Evolutionary conservation across 1,284 basidiomycete species (phyloP).

Genomic region (Ustilago curta): DNA sequence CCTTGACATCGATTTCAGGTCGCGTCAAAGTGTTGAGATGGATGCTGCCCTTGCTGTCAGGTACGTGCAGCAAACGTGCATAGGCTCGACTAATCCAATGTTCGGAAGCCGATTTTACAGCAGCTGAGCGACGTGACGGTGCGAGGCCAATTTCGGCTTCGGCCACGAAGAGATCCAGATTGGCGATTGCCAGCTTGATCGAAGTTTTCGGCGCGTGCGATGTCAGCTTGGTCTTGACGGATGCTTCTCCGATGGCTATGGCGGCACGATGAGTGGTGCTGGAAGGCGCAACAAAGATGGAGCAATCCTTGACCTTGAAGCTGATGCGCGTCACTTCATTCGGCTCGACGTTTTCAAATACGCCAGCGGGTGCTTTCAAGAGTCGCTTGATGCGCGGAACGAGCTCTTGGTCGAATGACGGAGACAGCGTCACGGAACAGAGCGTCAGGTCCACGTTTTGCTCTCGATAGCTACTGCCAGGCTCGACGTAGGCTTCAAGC

Average conservation of each 20-base stretch:
- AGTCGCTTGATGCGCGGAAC: constrained; percentile 77
- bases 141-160: constrained; percentile 6
- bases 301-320: constrained; percentile 44
- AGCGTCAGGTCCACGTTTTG: constrained; percentile 77
- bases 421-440: constrained; percentile 77
- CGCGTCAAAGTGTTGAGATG: constrained; percentile 51
- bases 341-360: constrained; percentile 92
- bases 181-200: constrained; percentile 37
- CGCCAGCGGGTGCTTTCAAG: constrained; percentile 86
- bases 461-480: constrained; percentile 81
- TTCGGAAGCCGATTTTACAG: constrained; percentile 22
- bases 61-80: constrained; percentile 68
- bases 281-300: constrained; percentile 36
- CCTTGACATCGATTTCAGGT: constrained; percentile 60
- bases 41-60: constrained; percentile 53
- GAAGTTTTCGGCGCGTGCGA: constrained; percentile 53
- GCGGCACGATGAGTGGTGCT: constrained; percentile 27
- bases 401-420: constrained; percentile 78
- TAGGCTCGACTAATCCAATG: constrained; percentile 42
- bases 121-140: background rate
- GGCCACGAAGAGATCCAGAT: constrained; percentile 38
- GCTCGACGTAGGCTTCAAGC: constrained; percentile 77
- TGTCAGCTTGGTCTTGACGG: constrained; percentile 53
- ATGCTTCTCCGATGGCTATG: constrained; percentile 49
- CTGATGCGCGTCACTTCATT: constrained; percentile 83